Evolutionary conservation across 257 asterid species (phyloP), one percentile per base, ranked within the genome.

Genomic region (Vinca minor): DNA sequence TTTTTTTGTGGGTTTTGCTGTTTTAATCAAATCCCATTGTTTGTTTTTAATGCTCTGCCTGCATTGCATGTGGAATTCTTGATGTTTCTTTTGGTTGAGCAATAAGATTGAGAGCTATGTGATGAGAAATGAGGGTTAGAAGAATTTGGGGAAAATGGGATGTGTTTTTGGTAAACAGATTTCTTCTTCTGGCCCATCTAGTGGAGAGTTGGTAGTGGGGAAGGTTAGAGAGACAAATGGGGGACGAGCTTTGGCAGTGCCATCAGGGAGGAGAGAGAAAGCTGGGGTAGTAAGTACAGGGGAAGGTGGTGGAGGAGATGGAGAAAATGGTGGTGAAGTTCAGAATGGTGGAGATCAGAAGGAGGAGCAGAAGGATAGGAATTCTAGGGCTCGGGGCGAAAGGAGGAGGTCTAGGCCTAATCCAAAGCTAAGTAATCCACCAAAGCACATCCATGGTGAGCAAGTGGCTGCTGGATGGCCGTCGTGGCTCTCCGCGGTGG

Each of bases 391-490:
- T 26, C 73, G 85, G 47, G 81, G 86, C 49, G 91, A 87, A 77
- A 84, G 88, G 77, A 85, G 93, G 79, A 76, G 86, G 78, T 73
- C 85, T 58, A 89, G 73, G 81, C 91, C 94, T 4, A 86, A 86
- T 78, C 95, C 96, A 0, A 80, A 91, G 84, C 71, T 83, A 49
- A 78, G 96, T 55, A 86, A 89, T 60, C 95, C 87, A n/a, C 89
- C 93, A 62, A 89, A 83, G 76, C 53, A 80, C 68, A 70, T 86
- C 69, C 95, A 82, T 14, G 96, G 95, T 18, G 96, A 89, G 83
- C 96, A 89, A 77, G 93, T 89, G 44, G 93, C 95, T 38, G 96
- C 96, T 12, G 96, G 96, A 46, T 89, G 96, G 96, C 96, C 96
- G 5, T 68, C 91, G 2, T 89, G 95, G 96, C 93, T 89, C 48